phyloP scores from a whole-genome alignment of 75 land plant species.

The Sequoiadendron giganteum region DNA sequence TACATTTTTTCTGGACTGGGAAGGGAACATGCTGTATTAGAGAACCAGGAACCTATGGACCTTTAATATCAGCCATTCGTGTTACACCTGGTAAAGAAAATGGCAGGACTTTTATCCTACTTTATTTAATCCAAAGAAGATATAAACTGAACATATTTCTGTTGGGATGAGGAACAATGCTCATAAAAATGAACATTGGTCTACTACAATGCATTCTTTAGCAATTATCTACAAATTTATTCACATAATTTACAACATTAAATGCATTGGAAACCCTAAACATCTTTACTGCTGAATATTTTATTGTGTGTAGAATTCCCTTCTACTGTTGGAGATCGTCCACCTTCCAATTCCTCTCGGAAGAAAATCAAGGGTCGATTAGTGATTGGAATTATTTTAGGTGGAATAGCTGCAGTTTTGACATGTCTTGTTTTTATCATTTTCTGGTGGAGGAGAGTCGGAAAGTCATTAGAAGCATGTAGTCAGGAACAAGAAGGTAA shows the following conservation, averaged over 20 bases:
- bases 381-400: constrained; percentile 25
- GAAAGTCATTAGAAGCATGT: neutral
- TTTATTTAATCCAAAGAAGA: neutral
- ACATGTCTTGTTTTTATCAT: constrained; percentile 1
- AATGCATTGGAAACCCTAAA: neutral
- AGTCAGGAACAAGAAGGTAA: constrained; percentile 31
- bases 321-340: constrained; percentile 31
- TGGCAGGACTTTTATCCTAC: neutral
- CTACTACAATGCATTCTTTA: neutral
- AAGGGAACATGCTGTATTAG: too few relatives aligned
- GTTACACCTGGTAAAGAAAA: neutral
- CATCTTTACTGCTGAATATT: neutral
- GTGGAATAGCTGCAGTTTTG: constrained; percentile 22
- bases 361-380: constrained; percentile 17
- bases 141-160: neutral
- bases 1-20: too few relatives aligned
- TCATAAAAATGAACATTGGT: too few relatives aligned
- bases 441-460: constrained; percentile 9
- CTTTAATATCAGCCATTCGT: too few relatives aligned
- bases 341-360: constrained; percentile 9
- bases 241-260: neutral
- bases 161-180: neutral
- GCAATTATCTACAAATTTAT: neutral
- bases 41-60: too few relatives aligned
- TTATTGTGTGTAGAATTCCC: constrained; percentile 29